Base-by-base conservation (phyloP, 768 basidiomycete genomes). In the Myochromella boudieri region DNA sequence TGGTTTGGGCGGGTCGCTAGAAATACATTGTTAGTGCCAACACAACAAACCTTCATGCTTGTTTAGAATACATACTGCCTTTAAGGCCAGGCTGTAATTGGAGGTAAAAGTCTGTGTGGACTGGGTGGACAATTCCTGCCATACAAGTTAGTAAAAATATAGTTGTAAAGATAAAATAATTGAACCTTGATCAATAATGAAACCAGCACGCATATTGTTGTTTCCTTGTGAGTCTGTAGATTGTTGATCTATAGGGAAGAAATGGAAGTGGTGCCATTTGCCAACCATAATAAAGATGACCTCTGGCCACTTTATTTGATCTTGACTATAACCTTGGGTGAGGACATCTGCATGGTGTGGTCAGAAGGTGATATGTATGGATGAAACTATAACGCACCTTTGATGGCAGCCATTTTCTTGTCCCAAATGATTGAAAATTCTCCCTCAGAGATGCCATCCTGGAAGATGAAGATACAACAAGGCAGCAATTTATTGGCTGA, bases 231-330 rank as follows among this genome's bases (percentile, higher is more conserved):
- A 59, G 45, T 85, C 82, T 1, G 61, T 67, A 12, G 75, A 68
- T 10, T 55, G 52, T 0, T 46, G 44, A 5, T 40, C 41, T 17
- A 60, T 56, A 0, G 82, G 82, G 70, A 85, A 85, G 63, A 85
- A 82, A 14, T 65, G 26, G 62, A 55, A 74, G 59, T 56, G 74
- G 65, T 66, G 77, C 59, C 47, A 68, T 57, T 85, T 85, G 3
- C 81, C 82, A 7, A 85, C 82, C 22, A 85, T 63, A 26, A 85
- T 72, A 24, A 84, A 70, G 0, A 77, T 82, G 18, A 85, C 70
- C 28, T 66, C 68, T 0, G 78, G 74, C 12, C 67, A 80, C 66
- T 20, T 61, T n/a, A n/a, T n/a, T n/a, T n/a, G n/a, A 25, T 68
- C 60, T 5, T 26, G 44, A 43, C 77, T 78, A 17, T 80, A 79